Base-by-base conservation (phyloP, 176 grass and related monocot species). In the Areca catechu region DNA sequence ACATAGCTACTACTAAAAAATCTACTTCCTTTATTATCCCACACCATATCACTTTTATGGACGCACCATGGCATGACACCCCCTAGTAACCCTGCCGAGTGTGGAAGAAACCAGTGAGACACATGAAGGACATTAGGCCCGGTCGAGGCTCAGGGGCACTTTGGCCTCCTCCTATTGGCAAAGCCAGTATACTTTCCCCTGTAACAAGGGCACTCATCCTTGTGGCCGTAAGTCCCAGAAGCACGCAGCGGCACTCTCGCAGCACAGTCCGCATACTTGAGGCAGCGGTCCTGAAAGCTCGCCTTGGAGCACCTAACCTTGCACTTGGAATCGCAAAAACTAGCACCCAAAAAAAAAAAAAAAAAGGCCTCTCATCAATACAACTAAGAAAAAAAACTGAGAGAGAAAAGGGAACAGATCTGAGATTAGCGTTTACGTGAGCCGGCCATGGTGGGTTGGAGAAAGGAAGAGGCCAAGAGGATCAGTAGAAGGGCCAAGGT, bases 201-300 rank as follows among this genome's bases (percentile, higher is more conserved):
- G 71, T 97, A 97, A 72, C 92, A 97, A 9, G 92, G 92, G 77
- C 92, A 97, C 75, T 88, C 86, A 63, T 97, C 86, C 80, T 97
- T 97, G 80, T 97, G 60, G 1, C 86, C 86, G 24, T 77, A 69
- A 0, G 86, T 88, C 54, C 86, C 92, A 43, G 86, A 80, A 52
- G 92, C 70, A 90, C 92, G 62, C 92, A 97, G 60, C 60, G 57
- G 83, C 92, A 97, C 15, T 37, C 50, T 76, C 61, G 77, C 86
- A 97, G 83, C 92, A 97, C 54, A 90, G 23, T 20, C 82, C 77
- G 62, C 92, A 97, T 97, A 84, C 77, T 80, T 88, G 77, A 97
- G 74, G 86, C 86, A 97, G 29, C 89, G 71, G 68, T 97, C 92
- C 66, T 82, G 74, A 24, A 71, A 71, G n/a, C 86, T 58, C 37